Percentiles rank a stretch among this genome's conserved stretches.
Conservation (phyloP, 306 rosid species). For the Quercus cerris region DNA sequence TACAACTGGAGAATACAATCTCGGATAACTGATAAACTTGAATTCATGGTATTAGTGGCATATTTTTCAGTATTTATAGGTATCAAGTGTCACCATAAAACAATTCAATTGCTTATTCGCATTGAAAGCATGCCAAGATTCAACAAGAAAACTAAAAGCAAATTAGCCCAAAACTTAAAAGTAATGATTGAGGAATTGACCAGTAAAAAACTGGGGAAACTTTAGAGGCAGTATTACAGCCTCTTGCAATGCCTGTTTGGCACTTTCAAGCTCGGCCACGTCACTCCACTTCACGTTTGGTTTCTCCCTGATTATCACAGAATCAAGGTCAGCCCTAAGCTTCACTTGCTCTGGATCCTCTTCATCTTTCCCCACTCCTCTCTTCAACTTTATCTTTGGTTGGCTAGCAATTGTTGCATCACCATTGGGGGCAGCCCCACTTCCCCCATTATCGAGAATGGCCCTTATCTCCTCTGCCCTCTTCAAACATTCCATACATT, state of each 20-base stretch:
- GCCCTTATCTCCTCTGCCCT: conserved; percentile 91
- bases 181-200: conserved; percentile 22
- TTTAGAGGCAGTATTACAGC: conserved; percentile 78
- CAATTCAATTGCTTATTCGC: neutral
- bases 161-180: too few relatives aligned
- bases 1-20: too few relatives aligned
- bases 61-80: too few relatives aligned
- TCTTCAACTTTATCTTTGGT: conserved; percentile 81
- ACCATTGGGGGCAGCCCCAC: conserved; percentile 72
- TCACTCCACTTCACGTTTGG: conserved; percentile 96
- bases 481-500: conserved; percentile 83
- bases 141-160: too few relatives aligned
- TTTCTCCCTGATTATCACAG: conserved; percentile 84
- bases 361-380: conserved; percentile 63
- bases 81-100: too few relatives aligned
- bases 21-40: too few relatives aligned
- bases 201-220: conserved; percentile 91
- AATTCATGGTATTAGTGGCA: too few relatives aligned
- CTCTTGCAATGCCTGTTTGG: conserved; percentile 90
- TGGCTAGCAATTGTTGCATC: conserved; percentile 79
- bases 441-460: conserved; percentile 76
- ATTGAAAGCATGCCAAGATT: too few relatives aligned
- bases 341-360: conserved; percentile 83
- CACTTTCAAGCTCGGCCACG: conserved; percentile 69
- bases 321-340: conserved; percentile 80